Evolutionary conservation across 1,139 yeast genomes (phyloP).

Genomic region (Pichia norvegensis): DNA sequence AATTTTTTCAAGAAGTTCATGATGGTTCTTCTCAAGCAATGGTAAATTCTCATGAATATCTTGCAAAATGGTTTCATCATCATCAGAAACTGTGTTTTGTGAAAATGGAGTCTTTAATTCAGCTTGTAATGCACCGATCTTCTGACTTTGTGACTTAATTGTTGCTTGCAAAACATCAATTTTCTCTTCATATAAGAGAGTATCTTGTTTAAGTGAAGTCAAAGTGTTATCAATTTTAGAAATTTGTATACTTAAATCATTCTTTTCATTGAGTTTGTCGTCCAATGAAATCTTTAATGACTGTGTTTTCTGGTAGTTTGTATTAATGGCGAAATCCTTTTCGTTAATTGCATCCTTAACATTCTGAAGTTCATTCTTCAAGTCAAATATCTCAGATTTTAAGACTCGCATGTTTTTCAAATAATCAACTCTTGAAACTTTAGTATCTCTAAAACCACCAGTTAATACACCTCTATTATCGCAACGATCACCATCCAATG

Average conservation of each 20-base stretch:
- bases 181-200: slow-evolving; percentile 28
- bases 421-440: slow-evolving; percentile 63
- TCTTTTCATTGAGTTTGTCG: slow-evolving; percentile 34
- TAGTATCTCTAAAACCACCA: slow-evolving; percentile 80
- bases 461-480: slow-evolving; percentile 77
- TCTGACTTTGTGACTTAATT: slow-evolving; percentile 25
- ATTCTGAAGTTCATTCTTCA: slow-evolving; percentile 32
- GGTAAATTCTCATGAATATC: slow-evolving; percentile 35
- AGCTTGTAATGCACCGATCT: slow-evolving; percentile 33
- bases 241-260: slow-evolving; percentile 37
- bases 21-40: slow-evolving; percentile 35
- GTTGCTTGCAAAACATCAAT: slow-evolving; percentile 23
- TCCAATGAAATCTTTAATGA: slow-evolving; percentile 35
- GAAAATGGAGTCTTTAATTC: slow-evolving; percentile 55
- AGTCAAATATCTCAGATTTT: slow-evolving; percentile 33
- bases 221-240: slow-evolving; percentile 37
- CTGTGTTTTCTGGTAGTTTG: slow-evolving; percentile 37
- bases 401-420: slow-evolving; percentile 49
- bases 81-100: slow-evolving; percentile 38
- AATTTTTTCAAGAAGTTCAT: slow-evolving; percentile 37
- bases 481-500: slow-evolving; percentile 86
- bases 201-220: slow-evolving; percentile 38
- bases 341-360: slow-evolving; percentile 40
- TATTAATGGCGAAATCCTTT: slow-evolving; percentile 42
- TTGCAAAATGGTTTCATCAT: slow-evolving; percentile 39